These are phyloP conservation scores for Globisporangium megalacanthum DNA, from an alignment of 352 stramenopile genomes.

Conservation along the genomic window DNA sequence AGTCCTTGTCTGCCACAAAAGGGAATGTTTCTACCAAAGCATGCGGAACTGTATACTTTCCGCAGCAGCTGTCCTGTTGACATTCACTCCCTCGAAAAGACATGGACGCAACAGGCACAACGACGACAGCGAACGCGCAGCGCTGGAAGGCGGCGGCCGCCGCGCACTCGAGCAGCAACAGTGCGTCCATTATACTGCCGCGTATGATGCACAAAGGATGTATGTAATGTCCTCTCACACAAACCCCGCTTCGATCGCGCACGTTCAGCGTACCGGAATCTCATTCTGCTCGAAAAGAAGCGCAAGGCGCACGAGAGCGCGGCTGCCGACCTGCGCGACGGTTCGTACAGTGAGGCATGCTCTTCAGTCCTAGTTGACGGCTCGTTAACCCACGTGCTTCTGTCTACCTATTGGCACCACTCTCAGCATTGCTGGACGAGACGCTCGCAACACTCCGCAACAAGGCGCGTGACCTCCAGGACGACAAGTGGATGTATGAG, in stretches of 20 bases:
- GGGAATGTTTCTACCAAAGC: too few relatives aligned
- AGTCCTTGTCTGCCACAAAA: too few relatives aligned
- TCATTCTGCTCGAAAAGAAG: slow-evolving; percentile 54
- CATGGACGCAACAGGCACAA: not conserved
- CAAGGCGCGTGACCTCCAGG: slow-evolving; percentile 51
- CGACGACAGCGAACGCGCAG: not conserved
- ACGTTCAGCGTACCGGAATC: slow-evolving; percentile 25
- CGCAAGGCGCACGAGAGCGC: slow-evolving; percentile 42
- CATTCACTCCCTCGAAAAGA: not conserved
- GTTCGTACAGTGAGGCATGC: slow-evolving; percentile 8
- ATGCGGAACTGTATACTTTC: too few relatives aligned
- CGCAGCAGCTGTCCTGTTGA: too few relatives aligned
- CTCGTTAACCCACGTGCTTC: not conserved
- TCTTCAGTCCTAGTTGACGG: slow-evolving; percentile 8
- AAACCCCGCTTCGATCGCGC: not conserved
- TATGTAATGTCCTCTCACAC: not conserved
- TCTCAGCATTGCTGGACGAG: slow-evolving; percentile 44
- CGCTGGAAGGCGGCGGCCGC: slow-evolving; percentile 14
- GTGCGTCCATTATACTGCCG: slow-evolving; percentile 13
- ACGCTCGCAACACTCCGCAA: slow-evolving; percentile 41
- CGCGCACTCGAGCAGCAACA: slow-evolving; percentile 16
- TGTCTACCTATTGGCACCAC: not conserved
- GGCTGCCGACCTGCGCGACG: slow-evolving; percentile 29
- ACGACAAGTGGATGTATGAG: slow-evolving; percentile 77
- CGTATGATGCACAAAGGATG: not conserved